Percentiles rank a stretch among this genome's conserved stretches.
Evolutionary conservation across 768 basidiomycete genomes (phyloP).

Genomic region (Suillus plorans): DNA sequence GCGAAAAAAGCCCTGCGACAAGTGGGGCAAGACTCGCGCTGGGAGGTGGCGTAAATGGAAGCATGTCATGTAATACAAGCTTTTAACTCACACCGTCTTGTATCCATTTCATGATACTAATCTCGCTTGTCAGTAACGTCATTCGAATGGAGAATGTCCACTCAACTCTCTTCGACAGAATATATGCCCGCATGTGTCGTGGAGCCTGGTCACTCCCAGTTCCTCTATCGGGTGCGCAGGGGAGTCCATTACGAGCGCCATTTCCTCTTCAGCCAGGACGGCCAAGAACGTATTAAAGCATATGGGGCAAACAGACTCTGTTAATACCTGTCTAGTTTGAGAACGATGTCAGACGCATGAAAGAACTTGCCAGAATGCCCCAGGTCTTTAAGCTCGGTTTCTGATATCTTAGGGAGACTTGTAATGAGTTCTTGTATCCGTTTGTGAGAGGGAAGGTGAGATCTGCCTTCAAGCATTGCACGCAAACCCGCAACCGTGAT

Average conservation of each 20-base stretch:
- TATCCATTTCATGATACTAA: constrained; percentile 67
- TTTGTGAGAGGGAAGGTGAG: constrained; percentile 21
- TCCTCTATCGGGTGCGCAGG: constrained; percentile 71
- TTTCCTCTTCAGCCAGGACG: constrained; percentile 72
- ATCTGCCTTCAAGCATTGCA: background rate
- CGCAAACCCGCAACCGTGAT: background rate
- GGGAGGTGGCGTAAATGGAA: background rate
- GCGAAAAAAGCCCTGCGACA: constrained; percentile 53
- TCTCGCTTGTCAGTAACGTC: constrained; percentile 17
- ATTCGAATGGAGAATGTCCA: constrained; percentile 16
- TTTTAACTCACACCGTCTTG: constrained; percentile 47
- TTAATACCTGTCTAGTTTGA: constrained; percentile 1
- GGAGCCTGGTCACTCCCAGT: constrained; percentile 67
- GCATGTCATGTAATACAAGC: background rate
- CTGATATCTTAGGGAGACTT: constrained; percentile 49
- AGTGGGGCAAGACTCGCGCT: constrained; percentile 68
- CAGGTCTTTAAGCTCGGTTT: constrained; percentile 45
- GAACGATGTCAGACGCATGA: background rate
- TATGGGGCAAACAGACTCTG: constrained; percentile 75
- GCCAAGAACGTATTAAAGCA: constrained; percentile 71
- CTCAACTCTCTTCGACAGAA: constrained; percentile 81
- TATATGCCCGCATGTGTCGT: constrained; percentile 58
- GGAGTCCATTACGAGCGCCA: constrained; percentile 72
- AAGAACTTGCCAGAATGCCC: constrained; percentile 45
- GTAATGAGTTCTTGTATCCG: constrained; percentile 41